Percentiles rank a stretch among this genome's conserved stretches.
Conservation (phyloP, 139 green algal species). For the Tetraselmis chui region DNA sequence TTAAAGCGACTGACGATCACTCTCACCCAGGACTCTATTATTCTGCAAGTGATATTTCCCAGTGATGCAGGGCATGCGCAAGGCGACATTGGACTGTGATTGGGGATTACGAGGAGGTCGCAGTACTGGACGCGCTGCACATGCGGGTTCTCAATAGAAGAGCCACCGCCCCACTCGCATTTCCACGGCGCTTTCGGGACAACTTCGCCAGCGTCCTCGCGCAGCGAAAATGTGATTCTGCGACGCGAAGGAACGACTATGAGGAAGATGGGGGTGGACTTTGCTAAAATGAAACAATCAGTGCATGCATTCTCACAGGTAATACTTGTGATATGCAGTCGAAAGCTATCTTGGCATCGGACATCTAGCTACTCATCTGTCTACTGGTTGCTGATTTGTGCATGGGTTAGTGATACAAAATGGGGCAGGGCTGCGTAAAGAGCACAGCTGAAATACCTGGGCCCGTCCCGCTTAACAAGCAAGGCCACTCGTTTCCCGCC, state of each 20-base stretch:
- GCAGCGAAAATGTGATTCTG: slow-evolving; percentile 20
- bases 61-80: not conserved
- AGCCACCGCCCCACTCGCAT: slow-evolving; percentile 71
- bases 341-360: too few species aligned
- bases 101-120: slow-evolving; percentile 58
- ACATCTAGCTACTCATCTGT: too few species aligned
- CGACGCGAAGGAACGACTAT: too few species aligned
- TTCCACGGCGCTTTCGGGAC: not conserved
- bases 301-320: too few species aligned
- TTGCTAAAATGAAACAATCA: too few species aligned
- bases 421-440: too few species aligned
- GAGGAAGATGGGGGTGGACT: too few species aligned
- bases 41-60: too few species aligned
- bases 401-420: too few species aligned
- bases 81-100: not conserved
- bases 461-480: slow-evolving; percentile 44
- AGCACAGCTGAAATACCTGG: slow-evolving; percentile 27
- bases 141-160: slow-evolving; percentile 79
- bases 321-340: too few species aligned
- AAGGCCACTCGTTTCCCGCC: slow-evolving; percentile 42
- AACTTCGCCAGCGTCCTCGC: slow-evolving; percentile 1
- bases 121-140: slow-evolving; percentile 79
- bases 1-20: not conserved
- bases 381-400: too few species aligned
- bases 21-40: too few species aligned